These are phyloP conservation scores for Pseudonitzschia multiseries DNA, from an alignment of 108 stramenopile species.

Conservation along the genomic window DNA sequence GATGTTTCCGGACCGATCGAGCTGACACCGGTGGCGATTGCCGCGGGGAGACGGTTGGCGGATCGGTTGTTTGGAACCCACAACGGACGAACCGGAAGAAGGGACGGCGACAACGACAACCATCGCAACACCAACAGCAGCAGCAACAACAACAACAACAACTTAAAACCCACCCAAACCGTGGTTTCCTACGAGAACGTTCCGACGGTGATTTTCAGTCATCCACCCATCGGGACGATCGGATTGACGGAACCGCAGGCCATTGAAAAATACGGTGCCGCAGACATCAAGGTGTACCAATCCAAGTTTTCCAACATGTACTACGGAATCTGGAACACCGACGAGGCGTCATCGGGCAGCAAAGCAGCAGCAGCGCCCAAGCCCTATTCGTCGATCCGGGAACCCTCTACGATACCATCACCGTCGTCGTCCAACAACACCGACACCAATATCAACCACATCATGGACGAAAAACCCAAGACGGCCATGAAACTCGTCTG, in stretches of 20 bases:
- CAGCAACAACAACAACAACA: neutral
- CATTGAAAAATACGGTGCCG: conserved; percentile 78
- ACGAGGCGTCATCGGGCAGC: neutral
- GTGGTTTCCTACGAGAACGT: conserved; percentile 62
- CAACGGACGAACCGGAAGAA: neutral
- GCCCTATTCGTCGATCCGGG: too few species aligned
- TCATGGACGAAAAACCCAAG: conserved; percentile 83
- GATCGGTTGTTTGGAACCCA: conserved; percentile 86
- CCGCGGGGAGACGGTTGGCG: conserved; percentile 84
- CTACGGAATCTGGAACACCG: conserved; percentile 77
- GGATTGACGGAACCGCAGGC: conserved; percentile 90
- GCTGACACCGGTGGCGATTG: conserved; percentile 95
- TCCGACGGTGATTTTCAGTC: conserved; percentile 91
- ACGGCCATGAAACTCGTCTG: conserved; percentile 90
- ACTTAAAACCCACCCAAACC: conserved; percentile 39
- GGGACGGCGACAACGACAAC: neutral
- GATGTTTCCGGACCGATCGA: conserved; percentile 87
- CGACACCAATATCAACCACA: too few species aligned
- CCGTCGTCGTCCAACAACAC: too few species aligned
- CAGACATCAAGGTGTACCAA: conserved; percentile 90
- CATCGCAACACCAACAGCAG: neutral
- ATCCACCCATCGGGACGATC: conserved; percentile 85
- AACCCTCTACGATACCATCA: too few species aligned
- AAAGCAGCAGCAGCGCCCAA: too few species aligned
- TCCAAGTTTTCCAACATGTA: conserved; percentile 89